These are phyloP conservation scores for Anisodus acutangulus DNA, from an alignment of 257 asterid genomes.

Conservation along the genomic window DNA sequence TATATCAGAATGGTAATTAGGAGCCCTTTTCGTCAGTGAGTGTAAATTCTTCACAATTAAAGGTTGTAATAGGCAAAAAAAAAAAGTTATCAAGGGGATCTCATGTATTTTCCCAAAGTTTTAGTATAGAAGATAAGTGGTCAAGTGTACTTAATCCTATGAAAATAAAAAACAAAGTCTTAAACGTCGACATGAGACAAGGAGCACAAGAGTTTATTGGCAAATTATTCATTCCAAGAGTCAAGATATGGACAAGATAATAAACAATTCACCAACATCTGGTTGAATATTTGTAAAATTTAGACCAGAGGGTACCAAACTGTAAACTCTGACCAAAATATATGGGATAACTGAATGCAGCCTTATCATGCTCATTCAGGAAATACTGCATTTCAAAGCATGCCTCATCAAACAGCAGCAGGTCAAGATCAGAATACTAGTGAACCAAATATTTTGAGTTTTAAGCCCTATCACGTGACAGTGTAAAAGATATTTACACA, in stretches of 20 bases:
- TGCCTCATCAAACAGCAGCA: not conserved
- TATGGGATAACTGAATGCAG: slow-evolving; percentile 8
- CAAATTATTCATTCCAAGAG: not conserved
- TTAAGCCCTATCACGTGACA: too few relatives aligned
- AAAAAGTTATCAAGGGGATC: too few relatives aligned
- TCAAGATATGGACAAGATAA: not conserved
- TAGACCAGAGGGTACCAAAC: slow-evolving; percentile 33
- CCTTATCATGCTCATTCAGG: not conserved
- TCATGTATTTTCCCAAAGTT: too few relatives aligned
- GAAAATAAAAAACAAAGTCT: not conserved
- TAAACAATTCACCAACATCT: not conserved
- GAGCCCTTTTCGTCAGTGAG: too few relatives aligned
- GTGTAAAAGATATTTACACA: not conserved
- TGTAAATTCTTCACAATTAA: too few relatives aligned
- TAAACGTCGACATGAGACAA: not conserved
- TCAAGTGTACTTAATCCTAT: not conserved
- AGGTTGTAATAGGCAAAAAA: too few relatives aligned
- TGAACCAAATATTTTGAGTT: not conserved
- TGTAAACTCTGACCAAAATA: not conserved
- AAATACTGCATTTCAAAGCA: not conserved
- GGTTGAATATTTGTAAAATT: not conserved
- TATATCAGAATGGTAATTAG: too few relatives aligned
- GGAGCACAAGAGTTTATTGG: not conserved
- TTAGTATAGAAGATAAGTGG: too few relatives aligned
- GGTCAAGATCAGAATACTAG: not conserved